Evolutionary conservation across 441 rosid species (phyloP).

Genomic region (Raphanus hybrid): DNA sequence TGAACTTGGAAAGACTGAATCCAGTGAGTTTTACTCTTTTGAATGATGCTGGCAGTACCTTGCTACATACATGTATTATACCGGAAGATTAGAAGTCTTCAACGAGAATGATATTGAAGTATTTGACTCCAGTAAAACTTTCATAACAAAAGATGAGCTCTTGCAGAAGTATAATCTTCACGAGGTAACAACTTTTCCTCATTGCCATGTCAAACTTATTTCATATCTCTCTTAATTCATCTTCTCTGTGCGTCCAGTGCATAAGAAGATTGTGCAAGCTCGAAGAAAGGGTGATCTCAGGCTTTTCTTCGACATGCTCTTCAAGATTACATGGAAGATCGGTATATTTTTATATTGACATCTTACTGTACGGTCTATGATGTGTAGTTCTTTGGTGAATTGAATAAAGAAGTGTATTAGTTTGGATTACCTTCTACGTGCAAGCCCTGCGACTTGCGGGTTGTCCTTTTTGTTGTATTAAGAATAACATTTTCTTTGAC

Average conservation of each 20-base stretch:
- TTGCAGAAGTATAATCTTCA: conserved; percentile 67
- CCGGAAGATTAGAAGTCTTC: conserved; percentile 95
- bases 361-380: no score
- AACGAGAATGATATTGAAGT: conserved; percentile 97
- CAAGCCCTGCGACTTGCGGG: no score
- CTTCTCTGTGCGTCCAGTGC: conserved; percentile 35
- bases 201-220: not conserved
- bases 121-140: conserved; percentile 91
- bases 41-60: conserved; percentile 58
- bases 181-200: conserved; percentile 47
- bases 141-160: conserved; percentile 67
- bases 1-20: conserved; percentile 13
- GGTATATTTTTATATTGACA: no score
- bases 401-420: no score
- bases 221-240: not conserved
- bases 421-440: no score
- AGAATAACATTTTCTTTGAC: no score
- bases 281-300: no score
- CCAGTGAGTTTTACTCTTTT: conserved; percentile 5
- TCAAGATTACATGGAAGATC: no score
- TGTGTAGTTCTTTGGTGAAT: no score
- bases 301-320: no score
- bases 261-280: not conserved
- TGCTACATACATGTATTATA: conserved; percentile 98
- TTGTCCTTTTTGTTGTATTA: no score